Evolutionary conservation across 2,329 filamentous ascomycete species (phyloP).

Genomic region (Tolypocladium amazonense): DNA sequence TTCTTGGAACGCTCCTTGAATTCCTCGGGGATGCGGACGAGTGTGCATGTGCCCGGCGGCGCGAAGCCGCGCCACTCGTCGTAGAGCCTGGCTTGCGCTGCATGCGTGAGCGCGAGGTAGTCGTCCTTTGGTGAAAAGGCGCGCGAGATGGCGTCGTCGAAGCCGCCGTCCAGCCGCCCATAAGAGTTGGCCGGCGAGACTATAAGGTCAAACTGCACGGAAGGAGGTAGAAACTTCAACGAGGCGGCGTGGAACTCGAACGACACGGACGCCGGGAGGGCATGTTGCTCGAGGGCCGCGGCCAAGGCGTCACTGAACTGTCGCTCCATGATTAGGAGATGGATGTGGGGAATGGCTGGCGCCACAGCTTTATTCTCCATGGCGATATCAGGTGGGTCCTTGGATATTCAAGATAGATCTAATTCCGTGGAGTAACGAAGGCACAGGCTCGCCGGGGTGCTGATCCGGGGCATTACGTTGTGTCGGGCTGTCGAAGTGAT

Average conservation of each 20-base stretch:
- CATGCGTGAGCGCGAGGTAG: conserved; percentile 35
- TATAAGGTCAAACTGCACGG: conserved; percentile 32
- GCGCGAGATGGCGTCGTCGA: conserved; percentile 42
- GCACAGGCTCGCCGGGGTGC: not conserved
- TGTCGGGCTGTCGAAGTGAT: not conserved
- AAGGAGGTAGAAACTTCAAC: conserved; percentile 24
- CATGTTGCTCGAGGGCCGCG: conserved; percentile 17
- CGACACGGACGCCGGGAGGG: conserved; percentile 17
- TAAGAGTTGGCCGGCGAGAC: conserved; percentile 47
- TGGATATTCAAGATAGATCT: not conserved
- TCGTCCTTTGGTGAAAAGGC: conserved; percentile 31
- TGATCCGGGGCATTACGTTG: not conserved
- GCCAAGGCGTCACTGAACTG: conserved; percentile 27
- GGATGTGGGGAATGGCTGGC: conserved; percentile 6
- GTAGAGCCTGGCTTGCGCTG: conserved; percentile 33
- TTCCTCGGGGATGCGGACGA: conserved; percentile 31
- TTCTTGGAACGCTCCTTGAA: conserved; percentile 22
- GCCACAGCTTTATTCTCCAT: not conserved
- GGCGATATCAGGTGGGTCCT: not conserved
- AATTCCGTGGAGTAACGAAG: not conserved
- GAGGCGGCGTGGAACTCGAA: conserved; percentile 26
- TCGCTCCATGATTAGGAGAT: conserved; percentile 7
- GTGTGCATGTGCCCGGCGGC: conserved; percentile 37
- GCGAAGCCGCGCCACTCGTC: conserved; percentile 36
- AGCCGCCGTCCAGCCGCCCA: conserved; percentile 41